These are phyloP conservation scores for Diutina sp. DNA, from an alignment of 1,139 yeast species.

Conservation along the genomic window DNA sequence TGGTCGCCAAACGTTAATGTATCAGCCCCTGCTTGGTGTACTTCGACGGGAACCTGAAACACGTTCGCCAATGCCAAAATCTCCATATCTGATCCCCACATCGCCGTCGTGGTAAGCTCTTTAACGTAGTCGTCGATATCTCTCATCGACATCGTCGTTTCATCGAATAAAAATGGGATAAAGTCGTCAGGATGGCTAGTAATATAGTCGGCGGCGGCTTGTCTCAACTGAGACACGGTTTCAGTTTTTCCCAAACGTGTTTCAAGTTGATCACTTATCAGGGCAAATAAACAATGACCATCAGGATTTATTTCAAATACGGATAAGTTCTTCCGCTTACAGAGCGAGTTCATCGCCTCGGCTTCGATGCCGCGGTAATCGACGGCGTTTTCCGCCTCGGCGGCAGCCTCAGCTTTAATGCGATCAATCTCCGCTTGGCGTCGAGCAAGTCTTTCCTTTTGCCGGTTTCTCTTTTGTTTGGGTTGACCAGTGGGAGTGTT, in stretches of 20 bases:
- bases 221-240: conserved; percentile 44
- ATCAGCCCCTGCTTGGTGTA: conserved; percentile 66
- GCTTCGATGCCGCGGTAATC: conserved; percentile 63
- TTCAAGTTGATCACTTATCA: conserved; percentile 65
- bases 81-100: conserved; percentile 97
- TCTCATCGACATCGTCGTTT: conserved; percentile 44
- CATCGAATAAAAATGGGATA: conserved; percentile 75
- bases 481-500: neutral
- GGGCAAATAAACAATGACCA: conserved; percentile 88
- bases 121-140: conserved; percentile 61
- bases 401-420: conserved; percentile 52
- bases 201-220: conserved; percentile 56
- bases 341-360: conserved; percentile 43
- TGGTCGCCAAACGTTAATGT: conserved; percentile 21
- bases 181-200: conserved; percentile 53
- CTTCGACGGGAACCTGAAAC: conserved; percentile 59
- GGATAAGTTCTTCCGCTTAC: conserved; percentile 31
- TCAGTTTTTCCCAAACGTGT: conserved; percentile 28
- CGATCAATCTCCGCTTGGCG: conserved; percentile 58
- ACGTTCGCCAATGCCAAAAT: conserved; percentile 64
- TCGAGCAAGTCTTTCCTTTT: conserved; percentile 69
- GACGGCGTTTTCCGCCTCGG: conserved; percentile 55
- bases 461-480: conserved; percentile 50
- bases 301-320: conserved; percentile 73
- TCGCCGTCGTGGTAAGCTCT: conserved; percentile 58